phyloP scores from a whole-genome alignment of 2,329 filamentous ascomycete genomes.

The Didymella arachidicola region DNA sequence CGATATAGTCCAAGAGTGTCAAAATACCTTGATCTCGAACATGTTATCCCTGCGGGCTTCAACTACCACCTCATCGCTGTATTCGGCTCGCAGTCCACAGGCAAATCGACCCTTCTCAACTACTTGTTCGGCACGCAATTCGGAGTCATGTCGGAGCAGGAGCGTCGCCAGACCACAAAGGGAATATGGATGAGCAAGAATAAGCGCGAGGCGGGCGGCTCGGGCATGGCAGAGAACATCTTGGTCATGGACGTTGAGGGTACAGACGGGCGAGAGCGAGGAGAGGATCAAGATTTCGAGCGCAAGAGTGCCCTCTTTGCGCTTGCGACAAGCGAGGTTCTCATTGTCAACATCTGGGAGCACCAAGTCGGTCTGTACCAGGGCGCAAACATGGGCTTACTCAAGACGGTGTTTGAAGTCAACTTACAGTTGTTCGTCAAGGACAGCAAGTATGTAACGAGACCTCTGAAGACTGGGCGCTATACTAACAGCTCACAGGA shows the following conservation, averaged over 20 bases:
- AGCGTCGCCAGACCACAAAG: conserved; percentile 96
- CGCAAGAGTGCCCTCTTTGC: conserved; percentile 97
- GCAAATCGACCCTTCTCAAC: conserved; percentile 97
- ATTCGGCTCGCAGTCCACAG: conserved; percentile 97
- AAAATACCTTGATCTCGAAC: conserved; percentile 80
- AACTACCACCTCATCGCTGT: conserved; percentile 99
- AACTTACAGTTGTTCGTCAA: conserved; percentile 97
- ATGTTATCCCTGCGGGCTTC: conserved; percentile 88
- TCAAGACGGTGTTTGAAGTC: conserved; percentile 99
- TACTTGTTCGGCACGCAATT: conserved; percentile 95
- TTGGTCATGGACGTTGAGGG: conserved; percentile 99
- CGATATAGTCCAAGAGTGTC: conserved; percentile 73
- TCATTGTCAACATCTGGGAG: conserved; percentile 99
- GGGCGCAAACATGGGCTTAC: conserved; percentile 96
- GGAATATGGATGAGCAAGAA: conserved; percentile 99
- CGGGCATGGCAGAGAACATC: conserved; percentile 92
- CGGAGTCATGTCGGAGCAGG: conserved; percentile 95
- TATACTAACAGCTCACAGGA: conserved; percentile 60
- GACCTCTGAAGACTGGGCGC: not conserved
- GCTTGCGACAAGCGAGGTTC: conserved; percentile 93
- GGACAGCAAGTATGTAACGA: conserved; percentile 77
- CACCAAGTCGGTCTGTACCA: conserved; percentile 98
- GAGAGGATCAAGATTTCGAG: conserved; percentile 99
- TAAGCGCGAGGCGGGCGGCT: conserved; percentile 65
- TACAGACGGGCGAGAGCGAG: conserved; percentile 92